A percentile compares a stretch with the other conserved stretches of the same genome.
Conservation (phyloP, 2,329 filamentous ascomycete species). For the Aspergillus oerlinghausenensis region DNA sequence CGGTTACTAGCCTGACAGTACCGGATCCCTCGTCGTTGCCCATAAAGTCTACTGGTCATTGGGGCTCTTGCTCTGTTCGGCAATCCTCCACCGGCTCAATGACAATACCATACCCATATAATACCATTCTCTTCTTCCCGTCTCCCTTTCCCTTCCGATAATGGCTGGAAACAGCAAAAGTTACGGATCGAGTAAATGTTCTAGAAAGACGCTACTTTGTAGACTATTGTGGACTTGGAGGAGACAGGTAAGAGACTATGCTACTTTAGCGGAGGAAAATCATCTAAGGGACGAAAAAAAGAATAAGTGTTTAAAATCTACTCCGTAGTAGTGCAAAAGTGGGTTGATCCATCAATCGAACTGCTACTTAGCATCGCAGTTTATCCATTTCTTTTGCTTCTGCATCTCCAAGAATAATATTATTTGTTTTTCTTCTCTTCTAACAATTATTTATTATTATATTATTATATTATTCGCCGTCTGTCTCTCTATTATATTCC, state of each 20-base stretch:
- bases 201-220: neutral
- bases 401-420: neutral
- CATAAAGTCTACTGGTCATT: slow-evolving; percentile 6
- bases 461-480: too few relatives aligned
- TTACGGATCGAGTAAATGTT: neutral
- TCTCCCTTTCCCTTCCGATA: neutral
- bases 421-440: neutral
- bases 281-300: neutral
- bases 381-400: neutral
- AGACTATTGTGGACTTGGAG: neutral
- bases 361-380: neutral
- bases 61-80: slow-evolving; percentile 9
- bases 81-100: neutral
- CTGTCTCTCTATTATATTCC: neutral
- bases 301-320: neutral
- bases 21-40: neutral
- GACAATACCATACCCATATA: neutral
- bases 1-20: neutral
- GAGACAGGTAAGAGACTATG: too few relatives aligned
- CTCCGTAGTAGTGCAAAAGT: neutral
- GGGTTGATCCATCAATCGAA: neutral
- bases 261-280: neutral
- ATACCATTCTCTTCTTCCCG: neutral
- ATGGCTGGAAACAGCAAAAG: neutral
- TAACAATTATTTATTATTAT: neutral